These are phyloP conservation scores for Baeospora myosura DNA, from an alignment of 1,284 basidiomycete genomes.

Conservation along the genomic window DNA sequence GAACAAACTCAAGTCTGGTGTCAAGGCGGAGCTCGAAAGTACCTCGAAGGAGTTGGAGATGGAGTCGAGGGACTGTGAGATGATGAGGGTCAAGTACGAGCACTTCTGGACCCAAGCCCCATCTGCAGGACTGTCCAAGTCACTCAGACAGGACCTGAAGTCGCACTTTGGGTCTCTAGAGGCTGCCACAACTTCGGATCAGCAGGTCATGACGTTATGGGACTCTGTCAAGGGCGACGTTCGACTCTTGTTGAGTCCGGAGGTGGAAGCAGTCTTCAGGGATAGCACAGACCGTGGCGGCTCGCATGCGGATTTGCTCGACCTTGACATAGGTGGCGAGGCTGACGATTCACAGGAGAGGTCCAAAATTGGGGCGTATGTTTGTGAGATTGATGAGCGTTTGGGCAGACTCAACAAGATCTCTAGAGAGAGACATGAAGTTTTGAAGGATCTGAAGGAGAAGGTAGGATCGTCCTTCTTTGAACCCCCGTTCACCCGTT, in stretches of 20 bases:
- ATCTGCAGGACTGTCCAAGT: conserved; percentile 65
- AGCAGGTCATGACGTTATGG: conserved; percentile 75
- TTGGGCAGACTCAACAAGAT: conserved; percentile 77
- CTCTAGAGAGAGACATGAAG: conserved; percentile 75
- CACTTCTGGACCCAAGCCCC: conserved; percentile 90
- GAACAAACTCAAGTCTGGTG: conserved; percentile 52
- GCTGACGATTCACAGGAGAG: conserved; percentile 63
- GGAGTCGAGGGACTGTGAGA: conserved; percentile 80
- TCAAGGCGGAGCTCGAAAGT: conserved; percentile 55
- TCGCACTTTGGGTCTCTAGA: conserved; percentile 70
- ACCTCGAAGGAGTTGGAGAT: conserved; percentile 61
- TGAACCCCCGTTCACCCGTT: conserved; percentile 1
- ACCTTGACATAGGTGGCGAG: conserved; percentile 61
- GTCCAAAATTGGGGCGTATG: conserved; percentile 58
- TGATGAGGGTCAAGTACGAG: conserved; percentile 79
- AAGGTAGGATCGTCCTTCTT: conserved; percentile 43
- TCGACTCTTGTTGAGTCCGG: conserved; percentile 52
- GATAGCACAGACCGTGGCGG: conserved; percentile 43
- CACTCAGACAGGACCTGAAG: conserved; percentile 74
- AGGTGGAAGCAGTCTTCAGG: conserved; percentile 69
- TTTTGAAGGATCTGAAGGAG: conserved; percentile 90
- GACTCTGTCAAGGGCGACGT: conserved; percentile 65
- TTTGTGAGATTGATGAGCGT: conserved; percentile 73
- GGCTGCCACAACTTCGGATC: conserved; percentile 74
- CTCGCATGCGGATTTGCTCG: conserved; percentile 51